Conservation (phyloP, 371 early-diverging fungal genomes). For the Batkoa obscura region DNA sequence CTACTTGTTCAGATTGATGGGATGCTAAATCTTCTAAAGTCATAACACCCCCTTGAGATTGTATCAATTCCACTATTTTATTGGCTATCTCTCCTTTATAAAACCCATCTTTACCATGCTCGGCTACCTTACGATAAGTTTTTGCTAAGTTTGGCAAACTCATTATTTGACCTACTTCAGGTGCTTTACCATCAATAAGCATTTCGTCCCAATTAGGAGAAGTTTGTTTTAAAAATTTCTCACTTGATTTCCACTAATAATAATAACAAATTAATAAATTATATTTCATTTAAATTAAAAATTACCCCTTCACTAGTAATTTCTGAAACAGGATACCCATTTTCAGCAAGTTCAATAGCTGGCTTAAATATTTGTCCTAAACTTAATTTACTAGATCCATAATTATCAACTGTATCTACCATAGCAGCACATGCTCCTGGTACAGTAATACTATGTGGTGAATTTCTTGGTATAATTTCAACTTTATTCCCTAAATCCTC, state of each 20-base stretch:
- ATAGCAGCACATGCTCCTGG: slow-evolving; percentile 75
- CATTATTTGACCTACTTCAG: slow-evolving; percentile 43
- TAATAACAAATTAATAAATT: not conserved
- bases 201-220: slow-evolving; percentile 29
- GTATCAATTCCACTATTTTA: slow-evolving; percentile 40
- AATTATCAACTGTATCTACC: slow-evolving; percentile 40
- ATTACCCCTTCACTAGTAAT: slow-evolving; percentile 8
- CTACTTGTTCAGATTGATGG: slow-evolving; percentile 32
- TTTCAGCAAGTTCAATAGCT: slow-evolving; percentile 47
- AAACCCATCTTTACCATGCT: slow-evolving; percentile 48
- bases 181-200: slow-evolving; percentile 37
- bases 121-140: slow-evolving; percentile 36
- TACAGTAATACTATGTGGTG: slow-evolving; percentile 45
- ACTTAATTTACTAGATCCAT: slow-evolving; percentile 49
- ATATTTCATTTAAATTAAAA: not conserved
- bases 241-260: slow-evolving; percentile 32
- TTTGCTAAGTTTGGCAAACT: slow-evolving; percentile 31
- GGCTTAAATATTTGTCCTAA: slow-evolving; percentile 37
- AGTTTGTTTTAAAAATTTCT: slow-evolving; percentile 15
- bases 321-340: slow-evolving; percentile 27
- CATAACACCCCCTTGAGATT: slow-evolving; percentile 46
- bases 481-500: slow-evolving; percentile 14
- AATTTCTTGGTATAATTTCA: slow-evolving; percentile 19
- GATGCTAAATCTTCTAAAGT: slow-evolving; percentile 44
- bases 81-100: slow-evolving; percentile 60